A percentile compares a stretch with the other conserved stretches of the same genome.
phyloP scores from a whole-genome alignment of 2,329 filamentous ascomycete species.

The Ophiostoma ips region DNA sequence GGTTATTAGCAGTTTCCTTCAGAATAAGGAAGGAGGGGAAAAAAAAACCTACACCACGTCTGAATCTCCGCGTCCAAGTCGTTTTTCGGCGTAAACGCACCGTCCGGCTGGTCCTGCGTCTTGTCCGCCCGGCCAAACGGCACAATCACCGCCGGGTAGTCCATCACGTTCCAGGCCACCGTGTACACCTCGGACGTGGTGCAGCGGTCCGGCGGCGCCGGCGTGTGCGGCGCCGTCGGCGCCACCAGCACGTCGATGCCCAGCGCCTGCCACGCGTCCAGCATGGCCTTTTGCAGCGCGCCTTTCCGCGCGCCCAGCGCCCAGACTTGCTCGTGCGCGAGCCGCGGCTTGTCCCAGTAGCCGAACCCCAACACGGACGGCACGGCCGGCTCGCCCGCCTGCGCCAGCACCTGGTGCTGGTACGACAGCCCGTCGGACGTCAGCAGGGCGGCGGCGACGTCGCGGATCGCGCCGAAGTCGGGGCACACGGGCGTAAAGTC shows the following conservation, averaged over 20 bases:
- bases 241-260: slow-evolving; percentile 12
- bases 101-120: slow-evolving; percentile 1
- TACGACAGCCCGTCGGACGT: slow-evolving; percentile 12
- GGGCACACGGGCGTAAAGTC: slow-evolving; percentile 13
- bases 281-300: slow-evolving; percentile 12
- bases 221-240: slow-evolving; percentile 10
- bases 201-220: neutral
- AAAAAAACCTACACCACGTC: slow-evolving; percentile 5
- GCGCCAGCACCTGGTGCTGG: slow-evolving; percentile 9
- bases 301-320: slow-evolving; percentile 11
- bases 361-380: slow-evolving; percentile 11
- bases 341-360: slow-evolving; percentile 10
- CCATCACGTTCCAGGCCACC: slow-evolving; percentile 12
- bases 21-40: neutral
- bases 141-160: slow-evolving; percentile 12
- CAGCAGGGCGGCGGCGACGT: slow-evolving; percentile 8
- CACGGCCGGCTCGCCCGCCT: slow-evolving; percentile 10
- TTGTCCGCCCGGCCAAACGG: slow-evolving; percentile 10
- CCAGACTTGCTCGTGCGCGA: slow-evolving; percentile 12
- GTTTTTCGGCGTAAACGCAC: slow-evolving; percentile 4
- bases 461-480: slow-evolving; percentile 11
- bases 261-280: slow-evolving; percentile 10
- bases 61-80: slow-evolving; percentile 10
- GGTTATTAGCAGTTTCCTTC: neutral
- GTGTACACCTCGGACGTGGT: slow-evolving; percentile 12